A percentile compares a stretch with the other conserved stretches of the same genome.
Conservation (phyloP, 208 protist genomes). For the Trypanosoma platydactyli region DNA sequence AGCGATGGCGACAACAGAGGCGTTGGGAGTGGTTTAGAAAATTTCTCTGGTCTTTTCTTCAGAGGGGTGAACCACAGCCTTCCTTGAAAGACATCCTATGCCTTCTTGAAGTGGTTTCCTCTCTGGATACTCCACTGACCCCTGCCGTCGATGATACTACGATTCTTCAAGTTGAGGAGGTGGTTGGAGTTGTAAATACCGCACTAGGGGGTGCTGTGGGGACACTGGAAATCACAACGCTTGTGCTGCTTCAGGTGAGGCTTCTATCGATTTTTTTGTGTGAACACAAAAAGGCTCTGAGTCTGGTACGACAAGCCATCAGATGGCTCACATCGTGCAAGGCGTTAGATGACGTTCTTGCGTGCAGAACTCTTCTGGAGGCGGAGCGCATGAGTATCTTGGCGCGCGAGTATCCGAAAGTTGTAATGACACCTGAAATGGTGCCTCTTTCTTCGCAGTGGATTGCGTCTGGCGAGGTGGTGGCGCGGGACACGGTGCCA, state of each 20-base stretch:
- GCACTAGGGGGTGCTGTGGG: neutral
- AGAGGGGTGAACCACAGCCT: neutral
- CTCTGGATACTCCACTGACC: neutral
- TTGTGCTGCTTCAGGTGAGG: constrained; percentile 1
- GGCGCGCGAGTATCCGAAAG: constrained; percentile 12
- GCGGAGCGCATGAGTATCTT: constrained; percentile 9
- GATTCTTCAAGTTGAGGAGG: neutral
- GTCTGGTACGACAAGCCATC: neutral
- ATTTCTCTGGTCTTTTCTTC: neutral
- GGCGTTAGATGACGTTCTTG: neutral
- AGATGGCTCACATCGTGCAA: neutral
- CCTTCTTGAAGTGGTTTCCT: neutral
- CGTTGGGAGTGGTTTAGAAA: neutral
- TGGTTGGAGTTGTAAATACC: neutral
- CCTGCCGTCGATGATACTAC: neutral
- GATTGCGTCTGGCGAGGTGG: neutral
- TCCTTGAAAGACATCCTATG: neutral
- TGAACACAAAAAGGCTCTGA: constrained; percentile 5
- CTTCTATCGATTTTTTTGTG: constrained; percentile 8
- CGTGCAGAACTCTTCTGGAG: neutral
- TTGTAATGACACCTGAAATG: neutral
- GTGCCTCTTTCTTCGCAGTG: neutral
- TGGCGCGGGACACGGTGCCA: constrained; percentile 2
- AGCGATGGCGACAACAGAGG: neutral
- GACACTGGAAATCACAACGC: neutral